Evolutionary conservation across 345 rosid species (phyloP), one percentile per base, ranked within the genome.

Genomic region (Lumnitzera racemosa): DNA sequence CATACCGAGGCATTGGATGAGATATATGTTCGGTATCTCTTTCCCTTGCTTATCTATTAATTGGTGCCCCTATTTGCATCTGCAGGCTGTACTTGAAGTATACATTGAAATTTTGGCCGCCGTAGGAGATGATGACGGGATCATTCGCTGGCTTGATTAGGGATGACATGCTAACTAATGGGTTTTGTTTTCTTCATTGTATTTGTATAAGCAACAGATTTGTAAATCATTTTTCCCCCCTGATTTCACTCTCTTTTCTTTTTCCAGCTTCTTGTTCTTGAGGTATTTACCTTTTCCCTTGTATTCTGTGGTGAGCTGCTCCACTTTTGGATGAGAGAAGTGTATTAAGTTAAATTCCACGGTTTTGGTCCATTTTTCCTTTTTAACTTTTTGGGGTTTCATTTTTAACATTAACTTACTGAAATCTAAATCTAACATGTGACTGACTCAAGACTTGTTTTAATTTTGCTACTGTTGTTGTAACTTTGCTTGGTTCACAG

Each of bases 71-170:
- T 5, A 4, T 36, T 61, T 43, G 48, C 16, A 72, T 71, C 49
- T 74, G 77, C 85, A 94, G 99, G 97, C 96, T 48, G 71, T 81
- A 57, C 78, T 90, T 81, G 91, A 84, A 53, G 92, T 88, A 8
- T 75, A 76, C 31, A 59, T 90, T 63, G 99, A 88, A 79, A 82
- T 94, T 69, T 72, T 94, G 74, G 99, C 97, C 24, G 78, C 82
- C 1, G 82, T 76, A 2, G 90, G 92, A 36, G 88, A 82, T 49
- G 95, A 86, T 12, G 98, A 92, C 51, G 92, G 99, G 24, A 76
- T 94, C 50, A 81, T 90, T 46, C 95, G 99, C 15, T 94, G 96
- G 97, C 78, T 90, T 12, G 96, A 86, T 69, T 90, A 81, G 72
- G 63, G 10, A 4, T 36, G 43, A 36, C 43, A 36, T 36, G 43